Base-by-base conservation (phyloP, 1,284 basidiomycete species). In the Kwoniella shivajii region DNA sequence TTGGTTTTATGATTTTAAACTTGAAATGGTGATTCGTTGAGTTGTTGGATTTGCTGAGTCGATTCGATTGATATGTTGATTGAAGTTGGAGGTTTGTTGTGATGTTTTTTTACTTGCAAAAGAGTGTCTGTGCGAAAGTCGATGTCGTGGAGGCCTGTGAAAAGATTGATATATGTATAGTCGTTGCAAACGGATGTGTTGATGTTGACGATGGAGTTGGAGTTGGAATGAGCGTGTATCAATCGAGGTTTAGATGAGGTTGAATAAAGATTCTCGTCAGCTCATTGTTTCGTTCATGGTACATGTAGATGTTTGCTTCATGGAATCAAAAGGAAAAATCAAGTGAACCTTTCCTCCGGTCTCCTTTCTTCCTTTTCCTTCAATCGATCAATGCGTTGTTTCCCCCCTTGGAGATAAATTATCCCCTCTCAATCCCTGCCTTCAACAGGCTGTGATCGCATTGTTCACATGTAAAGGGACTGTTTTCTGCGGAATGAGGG, bases 71-170 rank as follows among this genome's bases (percentile, higher is more conserved):
- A 42, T 41, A 27, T 31, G 11, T 24, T 39, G 6, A 14, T 6
- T 7, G 24, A n/a, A n/a, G 22, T 5, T 45, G 30, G 51, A 53
- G 51, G 43, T 47, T 47, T 20, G 47, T 41, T 26, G 52, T 47
- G 37, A n/a, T n/a, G n/a, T n/a, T n/a, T n/a, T n/a, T n/a, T n/a
- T 46, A 45, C 47, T 26, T 47, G 33, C 44, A 46, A 54, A 54
- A 24, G 52, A 54, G 37, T 54, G 52, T 54, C 36, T 54, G 37
- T 16, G 24, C 27, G 18, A 29, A 18, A n/a, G n/a, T n/a, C n/a
- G n/a, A n/a, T n/a, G n/a, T n/a, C n/a, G 37, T 20, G 37, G n/a
- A 20, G 37, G 37, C n/a, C 37, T 39, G 18, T 47, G 45, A 30
- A 33, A 47, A 33, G 22, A 24, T 20, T 16, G 13, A 31, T 31